Conservation (phyloP, 2,329 filamentous ascomycete genomes). For the Calonectria ilicicola region DNA sequence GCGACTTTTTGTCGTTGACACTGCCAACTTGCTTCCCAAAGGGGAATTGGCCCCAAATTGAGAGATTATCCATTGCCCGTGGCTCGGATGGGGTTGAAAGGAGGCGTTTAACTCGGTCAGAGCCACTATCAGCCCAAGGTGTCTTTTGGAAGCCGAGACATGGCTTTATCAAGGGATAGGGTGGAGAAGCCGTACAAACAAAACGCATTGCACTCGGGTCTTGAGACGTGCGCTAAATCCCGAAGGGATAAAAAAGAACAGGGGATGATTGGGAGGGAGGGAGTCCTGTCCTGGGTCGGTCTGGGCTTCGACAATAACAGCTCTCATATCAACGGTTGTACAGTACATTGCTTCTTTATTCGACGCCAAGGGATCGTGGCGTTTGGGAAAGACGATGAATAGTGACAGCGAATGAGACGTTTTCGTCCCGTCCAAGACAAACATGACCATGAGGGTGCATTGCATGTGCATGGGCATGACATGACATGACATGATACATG, state of each 20-base stretch:
- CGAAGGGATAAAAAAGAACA: not conserved
- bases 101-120: not conserved
- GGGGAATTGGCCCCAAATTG: not conserved
- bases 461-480: slow-evolving; percentile 28
- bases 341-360: not conserved
- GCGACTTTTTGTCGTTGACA: not conserved
- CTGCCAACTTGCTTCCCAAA: not conserved
- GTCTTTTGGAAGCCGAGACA: slow-evolving; percentile 6
- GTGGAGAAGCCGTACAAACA: not conserved
- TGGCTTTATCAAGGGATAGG: not conserved
- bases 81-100: slow-evolving; percentile 1
- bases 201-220: not conserved
- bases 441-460: slow-evolving; percentile 28
- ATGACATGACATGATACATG: slow-evolving; percentile 37
- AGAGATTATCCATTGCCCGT: not conserved
- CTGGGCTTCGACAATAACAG: not conserved
- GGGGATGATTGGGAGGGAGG: not conserved
- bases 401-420: not conserved
- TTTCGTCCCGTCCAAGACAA: slow-evolving; percentile 1
- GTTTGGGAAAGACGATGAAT: slow-evolving; percentile 7
- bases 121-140: not conserved
- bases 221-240: not conserved
- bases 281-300: not conserved
- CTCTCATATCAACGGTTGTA: not conserved
- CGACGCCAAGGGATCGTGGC: slow-evolving; percentile 7